Percentiles rank a stretch among this genome's conserved stretches.
phyloP scores from a whole-genome alignment of 2,329 filamentous ascomycete genomes.

The Arthrinium phaeospermum region DNA sequence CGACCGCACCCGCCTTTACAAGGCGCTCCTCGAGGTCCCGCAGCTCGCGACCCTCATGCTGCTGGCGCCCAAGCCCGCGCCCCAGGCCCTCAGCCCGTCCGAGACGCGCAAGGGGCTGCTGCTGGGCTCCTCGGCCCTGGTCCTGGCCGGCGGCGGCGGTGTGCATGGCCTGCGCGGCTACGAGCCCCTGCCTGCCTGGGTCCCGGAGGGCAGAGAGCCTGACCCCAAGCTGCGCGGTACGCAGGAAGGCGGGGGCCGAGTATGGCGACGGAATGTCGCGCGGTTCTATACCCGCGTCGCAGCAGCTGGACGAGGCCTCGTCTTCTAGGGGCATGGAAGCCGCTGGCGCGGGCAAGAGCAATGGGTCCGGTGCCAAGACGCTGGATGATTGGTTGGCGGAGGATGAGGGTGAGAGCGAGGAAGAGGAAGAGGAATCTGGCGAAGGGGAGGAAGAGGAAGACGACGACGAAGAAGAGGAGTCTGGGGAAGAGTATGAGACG shows the following conservation, averaged over 20 bases:
- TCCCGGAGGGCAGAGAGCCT: constrained; percentile 79
- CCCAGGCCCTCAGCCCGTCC: constrained; percentile 87
- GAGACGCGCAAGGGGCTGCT: constrained; percentile 79
- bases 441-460: constrained; percentile 21
- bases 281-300: constrained; percentile 60
- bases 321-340: constrained; percentile 33
- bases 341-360: constrained; percentile 47
- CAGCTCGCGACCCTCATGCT: constrained; percentile 91
- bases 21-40: constrained; percentile 78
- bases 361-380: constrained; percentile 68
- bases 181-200: constrained; percentile 82
- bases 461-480: constrained; percentile 21
- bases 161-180: constrained; percentile 80
- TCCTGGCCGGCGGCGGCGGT: constrained; percentile 78
- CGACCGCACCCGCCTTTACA: constrained; percentile 88
- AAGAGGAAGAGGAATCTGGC: constrained; percentile 52
- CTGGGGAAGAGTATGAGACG: constrained; percentile 22
- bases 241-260: constrained; percentile 38
- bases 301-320: constrained; percentile 64
- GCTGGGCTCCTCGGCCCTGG: constrained; percentile 84
- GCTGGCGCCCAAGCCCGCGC: constrained; percentile 91
- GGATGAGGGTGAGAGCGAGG: constrained; percentile 64
- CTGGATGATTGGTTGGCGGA: constrained; percentile 93
- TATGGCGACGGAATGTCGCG: constrained; percentile 48
- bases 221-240: constrained; percentile 68